These are phyloP conservation scores for Scopulariopsis brevicaulis DNA, from an alignment of 2,329 filamentous ascomycete species.

Conservation along the genomic window DNA sequence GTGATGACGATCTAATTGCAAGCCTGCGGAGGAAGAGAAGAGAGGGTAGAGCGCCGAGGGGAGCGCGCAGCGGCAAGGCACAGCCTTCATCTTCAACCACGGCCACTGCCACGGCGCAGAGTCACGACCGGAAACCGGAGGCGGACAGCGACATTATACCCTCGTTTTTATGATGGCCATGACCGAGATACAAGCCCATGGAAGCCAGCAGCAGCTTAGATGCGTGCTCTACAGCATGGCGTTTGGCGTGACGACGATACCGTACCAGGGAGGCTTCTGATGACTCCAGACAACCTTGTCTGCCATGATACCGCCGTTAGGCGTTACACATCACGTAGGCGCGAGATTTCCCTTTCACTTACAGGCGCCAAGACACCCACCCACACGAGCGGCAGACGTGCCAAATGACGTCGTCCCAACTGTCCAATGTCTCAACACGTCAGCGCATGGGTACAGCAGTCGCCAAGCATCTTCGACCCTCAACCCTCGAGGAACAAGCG, in stretches of 20 bases:
- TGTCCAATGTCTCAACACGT: no score
- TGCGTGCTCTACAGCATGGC: not conserved
- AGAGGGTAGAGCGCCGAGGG: not conserved
- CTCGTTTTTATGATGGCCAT: not conserved
- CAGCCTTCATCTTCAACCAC: not conserved
- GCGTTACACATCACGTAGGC: no score
- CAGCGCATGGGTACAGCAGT: no score
- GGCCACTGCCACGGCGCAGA: not conserved
- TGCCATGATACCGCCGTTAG: no score
- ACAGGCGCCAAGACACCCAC: no score
- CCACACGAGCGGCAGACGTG: no score
- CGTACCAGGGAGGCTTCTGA: not conserved
- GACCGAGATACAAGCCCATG: not conserved
- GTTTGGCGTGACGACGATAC: constrained; percentile 13
- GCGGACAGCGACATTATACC: not conserved
- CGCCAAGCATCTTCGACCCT: no score
- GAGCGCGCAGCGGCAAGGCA: not conserved
- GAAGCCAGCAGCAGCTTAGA: not conserved
- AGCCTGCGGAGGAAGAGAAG: not conserved
- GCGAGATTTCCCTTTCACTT: no score
- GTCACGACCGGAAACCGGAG: not conserved
- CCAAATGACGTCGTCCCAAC: no score
- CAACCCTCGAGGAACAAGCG: no score
- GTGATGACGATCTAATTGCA: constrained; percentile 9
- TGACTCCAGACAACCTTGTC: no score